Evolutionary conservation across 306 rosid genomes (phyloP).

Genomic region (Rosa persica): DNA sequence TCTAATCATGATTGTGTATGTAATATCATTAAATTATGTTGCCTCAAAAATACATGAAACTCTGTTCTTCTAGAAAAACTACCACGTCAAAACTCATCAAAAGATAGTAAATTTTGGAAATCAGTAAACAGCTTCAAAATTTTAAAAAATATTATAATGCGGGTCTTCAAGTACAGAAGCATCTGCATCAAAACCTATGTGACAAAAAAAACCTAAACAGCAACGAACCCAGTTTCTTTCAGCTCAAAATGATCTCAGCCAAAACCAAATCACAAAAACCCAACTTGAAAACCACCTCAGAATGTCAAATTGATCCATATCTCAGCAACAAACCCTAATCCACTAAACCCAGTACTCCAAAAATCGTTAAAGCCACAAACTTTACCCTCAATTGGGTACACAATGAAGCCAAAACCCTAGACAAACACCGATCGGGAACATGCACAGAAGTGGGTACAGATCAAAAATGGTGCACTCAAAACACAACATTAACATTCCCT

Average conservation of each 20-base stretch:
- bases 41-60: neutral
- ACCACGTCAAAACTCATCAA: neutral
- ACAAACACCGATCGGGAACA: constrained; percentile 44
- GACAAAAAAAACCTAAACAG: constrained; percentile 9
- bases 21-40: neutral
- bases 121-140: neutral
- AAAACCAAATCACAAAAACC: constrained; percentile 5
- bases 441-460: constrained; percentile 31
- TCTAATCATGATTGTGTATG: neutral
- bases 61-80: neutral
- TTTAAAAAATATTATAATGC: neutral
- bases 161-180: constrained; percentile 1
- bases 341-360: constrained; percentile 35
- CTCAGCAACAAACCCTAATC: constrained; percentile 45
- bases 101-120: neutral
- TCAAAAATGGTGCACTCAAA: constrained; percentile 32
- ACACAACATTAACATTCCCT: constrained; percentile 30
- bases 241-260: neutral
- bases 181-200: constrained; percentile 14
- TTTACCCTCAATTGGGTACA: constrained; percentile 27
- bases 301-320: constrained; percentile 13
- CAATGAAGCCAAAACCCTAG: constrained; percentile 51
- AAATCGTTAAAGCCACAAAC: constrained; percentile 39
- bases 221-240: neutral
- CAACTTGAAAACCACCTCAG: constrained; percentile 4